Evolutionary conservation across 2,329 filamentous ascomycete species (phyloP), one percentile per base, ranked within the genome.

Genomic region (Aureobasidium subglaciale): DNA sequence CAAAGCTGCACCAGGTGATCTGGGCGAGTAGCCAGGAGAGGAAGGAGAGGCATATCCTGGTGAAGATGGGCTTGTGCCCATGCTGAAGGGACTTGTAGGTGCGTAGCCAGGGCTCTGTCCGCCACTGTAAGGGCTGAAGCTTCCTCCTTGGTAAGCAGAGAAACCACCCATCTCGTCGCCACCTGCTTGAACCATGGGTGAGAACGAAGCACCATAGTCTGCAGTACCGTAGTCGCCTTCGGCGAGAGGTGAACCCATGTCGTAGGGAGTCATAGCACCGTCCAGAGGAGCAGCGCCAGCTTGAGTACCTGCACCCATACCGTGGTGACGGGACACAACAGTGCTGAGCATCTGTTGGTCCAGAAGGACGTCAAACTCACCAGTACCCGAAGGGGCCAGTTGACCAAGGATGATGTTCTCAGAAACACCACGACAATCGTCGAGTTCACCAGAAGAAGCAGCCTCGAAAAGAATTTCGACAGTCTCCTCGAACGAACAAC

Each of bases 341-440:
- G 91, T 96, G 70, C 95, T 89, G 40, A 97, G 82, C 89, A 99
- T 95, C 73, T 88, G 88, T 61, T 90, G 90, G 68, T 99, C 95
- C 62, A 99, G 80, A 63, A 91, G 84, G 54, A 97, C 85, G 61
- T 99, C 90, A 65, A 99, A 92, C 71, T 96, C 90, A 61, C 93
- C 93, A 57, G 95, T 99, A 60, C 93, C 93, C 80, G 96, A 92
- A 27, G 95, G 93, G 5, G 95, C 93, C 74, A 97, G 83, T 75
- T 99, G 93, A 60, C 93, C 93, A 60, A 99, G 82, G 83, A 99
- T 99, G 68, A 99, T 86, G 75, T 99, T 99, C 75, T 99, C 93
- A 15, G 93, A 97, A 49, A 99, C 92, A 79, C 93, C 93, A 59
- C 90, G 88, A 76, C 95, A 99, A 72, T 99, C 93, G 68, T 99